A percentile compares a stretch with the other conserved stretches of the same genome.
Evolutionary conservation across 148 eudicot genomes (phyloP).

Genomic region (Vaccinium corymbosum): DNA sequence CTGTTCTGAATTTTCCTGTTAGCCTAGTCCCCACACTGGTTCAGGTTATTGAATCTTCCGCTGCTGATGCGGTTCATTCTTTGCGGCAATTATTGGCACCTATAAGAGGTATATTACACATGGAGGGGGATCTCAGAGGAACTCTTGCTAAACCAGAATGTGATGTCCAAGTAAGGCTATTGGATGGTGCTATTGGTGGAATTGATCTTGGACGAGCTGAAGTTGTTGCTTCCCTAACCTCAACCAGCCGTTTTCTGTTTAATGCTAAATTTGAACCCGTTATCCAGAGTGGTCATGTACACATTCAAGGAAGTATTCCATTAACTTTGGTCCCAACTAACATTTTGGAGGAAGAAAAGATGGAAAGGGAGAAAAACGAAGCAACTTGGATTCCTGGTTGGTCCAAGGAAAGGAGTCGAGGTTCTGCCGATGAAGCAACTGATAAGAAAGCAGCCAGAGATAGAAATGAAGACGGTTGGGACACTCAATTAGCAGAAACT

Average conservation of each 20-base stretch:
- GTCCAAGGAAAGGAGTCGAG: slow-evolving; percentile 63
- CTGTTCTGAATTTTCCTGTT: slow-evolving; percentile 96
- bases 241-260: slow-evolving; percentile 91
- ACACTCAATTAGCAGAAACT: slow-evolving; percentile 84
- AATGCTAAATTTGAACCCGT: slow-evolving; percentile 97
- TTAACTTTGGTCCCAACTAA: slow-evolving; percentile 58
- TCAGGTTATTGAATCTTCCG: slow-evolving; percentile 92
- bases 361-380: slow-evolving; percentile 53
- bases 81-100: slow-evolving; percentile 85
- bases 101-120: slow-evolving; percentile 87
- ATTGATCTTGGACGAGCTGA: slow-evolving; percentile 98
- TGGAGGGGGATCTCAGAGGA: slow-evolving; percentile 99
- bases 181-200: slow-evolving; percentile 97
- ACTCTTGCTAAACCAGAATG: slow-evolving; percentile 94
- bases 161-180: slow-evolving; percentile 96
- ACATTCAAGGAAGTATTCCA: slow-evolving; percentile 96
- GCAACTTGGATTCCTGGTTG: slow-evolving; percentile 76
- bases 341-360: slow-evolving; percentile 57
- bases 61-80: slow-evolving; percentile 77
- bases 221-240: slow-evolving; percentile 93
- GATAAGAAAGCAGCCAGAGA: slow-evolving; percentile 73
- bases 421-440: slow-evolving; percentile 49
- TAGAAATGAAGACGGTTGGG: slow-evolving; percentile 90
- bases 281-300: slow-evolving; percentile 96
- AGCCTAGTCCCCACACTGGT: slow-evolving; percentile 88